Evolutionary conservation across 345 rosid genomes (phyloP).

Genomic region (Chamaenerion angustifolium): DNA sequence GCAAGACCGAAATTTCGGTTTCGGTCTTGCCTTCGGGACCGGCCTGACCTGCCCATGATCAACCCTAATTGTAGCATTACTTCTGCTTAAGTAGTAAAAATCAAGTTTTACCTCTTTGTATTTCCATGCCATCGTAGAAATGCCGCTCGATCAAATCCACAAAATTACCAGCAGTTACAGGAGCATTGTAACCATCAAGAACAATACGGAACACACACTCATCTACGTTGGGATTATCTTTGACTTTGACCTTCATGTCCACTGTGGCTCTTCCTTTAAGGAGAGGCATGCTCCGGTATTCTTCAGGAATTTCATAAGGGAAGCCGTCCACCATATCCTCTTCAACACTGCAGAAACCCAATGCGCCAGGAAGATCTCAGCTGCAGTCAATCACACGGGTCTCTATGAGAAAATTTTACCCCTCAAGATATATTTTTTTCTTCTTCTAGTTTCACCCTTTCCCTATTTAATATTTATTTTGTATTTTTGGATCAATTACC

Average conservation of each 20-base stretch:
- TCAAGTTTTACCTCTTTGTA: conserved; percentile 63
- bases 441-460: conserved; percentile 13
- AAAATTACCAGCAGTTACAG: conserved; percentile 90
- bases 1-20: too few relatives aligned
- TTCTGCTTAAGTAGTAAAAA: neutral
- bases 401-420: conserved; percentile 43
- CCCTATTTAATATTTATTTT: too few relatives aligned
- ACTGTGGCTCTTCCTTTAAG: conserved; percentile 91
- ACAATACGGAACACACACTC: conserved; percentile 82
- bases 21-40: too few relatives aligned
- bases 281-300: conserved; percentile 69
- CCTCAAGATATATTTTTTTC: conserved; percentile 16
- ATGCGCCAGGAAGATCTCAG: conserved; percentile 99
- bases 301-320: conserved; percentile 86
- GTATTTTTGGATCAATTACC: too few relatives aligned
- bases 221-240: conserved; percentile 83
- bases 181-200: conserved; percentile 92
- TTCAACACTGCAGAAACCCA: conserved; percentile 99
- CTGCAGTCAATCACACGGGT: conserved; percentile 97
- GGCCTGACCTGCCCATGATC: too few relatives aligned
- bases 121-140: conserved; percentile 98
- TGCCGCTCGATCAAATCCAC: conserved; percentile 79
- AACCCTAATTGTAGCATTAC: too few relatives aligned
- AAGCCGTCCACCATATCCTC: conserved; percentile 98
- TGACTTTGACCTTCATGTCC: conserved; percentile 97